Evolutionary conservation across 2,329 filamentous ascomycete genomes (phyloP).

Genomic region (Clonostachys rosea): DNA sequence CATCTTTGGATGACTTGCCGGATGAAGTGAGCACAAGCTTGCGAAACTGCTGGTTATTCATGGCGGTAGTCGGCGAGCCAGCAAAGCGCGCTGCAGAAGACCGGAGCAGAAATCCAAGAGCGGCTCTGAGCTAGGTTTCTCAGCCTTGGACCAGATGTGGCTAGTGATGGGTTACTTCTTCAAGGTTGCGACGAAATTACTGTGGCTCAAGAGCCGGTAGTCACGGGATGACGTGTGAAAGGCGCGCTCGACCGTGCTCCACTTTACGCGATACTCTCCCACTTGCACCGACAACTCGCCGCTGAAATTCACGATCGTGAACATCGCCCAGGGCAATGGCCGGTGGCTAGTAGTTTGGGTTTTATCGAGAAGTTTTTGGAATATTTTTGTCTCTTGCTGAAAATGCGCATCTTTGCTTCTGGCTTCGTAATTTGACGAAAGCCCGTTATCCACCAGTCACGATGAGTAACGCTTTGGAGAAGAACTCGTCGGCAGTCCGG

Average conservation of each 20-base stretch:
- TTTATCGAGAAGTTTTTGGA: too few relatives aligned
- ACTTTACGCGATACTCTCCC: slow-evolving; percentile 4
- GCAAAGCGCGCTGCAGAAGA: too few relatives aligned
- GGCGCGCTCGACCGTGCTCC: slow-evolving; percentile 14
- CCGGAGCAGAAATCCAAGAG: too few relatives aligned
- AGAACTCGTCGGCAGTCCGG: slow-evolving; percentile 57
- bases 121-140: not conserved
- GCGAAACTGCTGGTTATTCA: slow-evolving; percentile 97
- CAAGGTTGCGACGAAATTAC: slow-evolving; percentile 4
- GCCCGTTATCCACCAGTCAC: slow-evolving; percentile 5
- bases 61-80: slow-evolving; percentile 25
- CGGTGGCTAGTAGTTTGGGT: too few relatives aligned
- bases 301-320: not conserved
- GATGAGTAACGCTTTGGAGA: slow-evolving; percentile 59
- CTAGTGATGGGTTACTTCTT: not conserved
- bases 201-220: slow-evolving; percentile 1
- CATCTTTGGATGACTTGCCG: too few relatives aligned
- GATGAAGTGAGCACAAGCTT: slow-evolving; percentile 58
- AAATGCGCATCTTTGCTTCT: too few relatives aligned
- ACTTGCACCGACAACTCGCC: not conserved
- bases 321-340: too few relatives aligned
- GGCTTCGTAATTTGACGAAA: too few relatives aligned
- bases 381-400: too few relatives aligned
- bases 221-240: slow-evolving; percentile 33
- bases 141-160: not conserved